These are phyloP conservation scores for Arabidopsis lyrata DNA, from an alignment of 441 rosid species.

Conservation along the genomic window DNA sequence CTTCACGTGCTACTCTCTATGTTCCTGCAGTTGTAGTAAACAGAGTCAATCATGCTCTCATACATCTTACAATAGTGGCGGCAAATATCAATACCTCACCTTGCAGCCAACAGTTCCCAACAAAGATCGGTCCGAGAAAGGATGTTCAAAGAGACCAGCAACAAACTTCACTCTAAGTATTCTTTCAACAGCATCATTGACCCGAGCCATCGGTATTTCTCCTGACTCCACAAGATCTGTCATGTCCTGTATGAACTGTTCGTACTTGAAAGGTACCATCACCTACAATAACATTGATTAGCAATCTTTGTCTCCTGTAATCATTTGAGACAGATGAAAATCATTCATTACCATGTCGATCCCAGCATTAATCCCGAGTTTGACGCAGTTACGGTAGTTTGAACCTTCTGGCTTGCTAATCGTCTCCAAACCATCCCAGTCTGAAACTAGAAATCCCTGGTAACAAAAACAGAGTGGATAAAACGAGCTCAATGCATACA, in stretches of 20 bases:
- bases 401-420: slow-evolving; percentile 61
- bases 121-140: slow-evolving; percentile 70
- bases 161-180: slow-evolving; percentile 90
- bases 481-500: slow-evolving; percentile 22
- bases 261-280: slow-evolving; percentile 71
- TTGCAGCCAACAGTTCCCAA: slow-evolving; percentile 73
- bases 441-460: slow-evolving; percentile 87
- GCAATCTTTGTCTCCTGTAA: slow-evolving; percentile 56
- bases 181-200: slow-evolving; percentile 82
- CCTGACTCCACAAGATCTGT: slow-evolving; percentile 66
- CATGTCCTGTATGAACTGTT: slow-evolving; percentile 59
- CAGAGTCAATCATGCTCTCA: slow-evolving; percentile 5
- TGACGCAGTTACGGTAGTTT: slow-evolving; percentile 60
- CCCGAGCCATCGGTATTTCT: slow-evolving; percentile 68
- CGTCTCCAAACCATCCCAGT: slow-evolving; percentile 77
- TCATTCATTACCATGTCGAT: slow-evolving; percentile 72
- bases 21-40: slow-evolving; percentile 52
- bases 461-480: background rate
- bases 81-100: slow-evolving; percentile 46
- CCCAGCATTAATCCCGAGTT: slow-evolving; percentile 78
- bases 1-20: slow-evolving; percentile 81
- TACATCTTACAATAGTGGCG: background rate
- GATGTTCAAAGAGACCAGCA: slow-evolving; percentile 81
- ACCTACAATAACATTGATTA: slow-evolving; percentile 75
- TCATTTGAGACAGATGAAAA: slow-evolving; percentile 46